Evolutionary conservation across 2,329 filamentous ascomycete genomes (phyloP).

Genomic region (Rutstroemia sp.): DNA sequence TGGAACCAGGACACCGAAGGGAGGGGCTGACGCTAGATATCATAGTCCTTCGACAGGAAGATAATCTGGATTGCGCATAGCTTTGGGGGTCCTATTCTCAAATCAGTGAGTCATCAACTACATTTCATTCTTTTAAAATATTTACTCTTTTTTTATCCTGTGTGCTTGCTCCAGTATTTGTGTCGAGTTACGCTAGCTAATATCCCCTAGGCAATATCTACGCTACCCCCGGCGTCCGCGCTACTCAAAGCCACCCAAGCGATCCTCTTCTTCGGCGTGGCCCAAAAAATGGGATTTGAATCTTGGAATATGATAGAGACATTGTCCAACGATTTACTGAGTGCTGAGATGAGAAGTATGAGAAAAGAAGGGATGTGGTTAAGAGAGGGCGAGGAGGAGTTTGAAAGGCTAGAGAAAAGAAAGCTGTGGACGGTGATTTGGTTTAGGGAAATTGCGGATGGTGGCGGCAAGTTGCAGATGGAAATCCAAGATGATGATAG

Average conservation of each 20-base stretch:
- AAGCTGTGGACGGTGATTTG: background rate
- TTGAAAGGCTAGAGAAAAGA: background rate
- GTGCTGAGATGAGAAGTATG: background rate
- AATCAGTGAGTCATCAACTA: background rate
- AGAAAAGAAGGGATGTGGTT: background rate
- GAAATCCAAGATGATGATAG: background rate
- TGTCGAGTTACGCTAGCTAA: background rate
- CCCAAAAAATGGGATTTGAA: slow-evolving; percentile 2
- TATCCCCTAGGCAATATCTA: background rate
- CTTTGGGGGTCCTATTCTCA: slow-evolving; percentile 3
- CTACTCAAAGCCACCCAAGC: background rate
- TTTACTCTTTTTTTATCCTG: background rate
- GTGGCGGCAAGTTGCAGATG: background rate
- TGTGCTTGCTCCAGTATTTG: background rate
- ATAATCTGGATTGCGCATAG: slow-evolving; percentile 5
- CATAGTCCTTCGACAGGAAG: background rate
- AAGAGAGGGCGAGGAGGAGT: background rate
- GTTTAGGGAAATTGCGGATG: background rate
- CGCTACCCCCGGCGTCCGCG: background rate
- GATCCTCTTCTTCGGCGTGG: background rate
- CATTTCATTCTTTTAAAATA: too few species aligned
- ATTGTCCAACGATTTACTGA: background rate
- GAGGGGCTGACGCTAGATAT: background rate
- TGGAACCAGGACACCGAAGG: background rate
- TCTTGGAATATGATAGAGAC: background rate